phyloP scores from a whole-genome alignment of 805 yeast genomes.

The Spathaspora girioi region DNA sequence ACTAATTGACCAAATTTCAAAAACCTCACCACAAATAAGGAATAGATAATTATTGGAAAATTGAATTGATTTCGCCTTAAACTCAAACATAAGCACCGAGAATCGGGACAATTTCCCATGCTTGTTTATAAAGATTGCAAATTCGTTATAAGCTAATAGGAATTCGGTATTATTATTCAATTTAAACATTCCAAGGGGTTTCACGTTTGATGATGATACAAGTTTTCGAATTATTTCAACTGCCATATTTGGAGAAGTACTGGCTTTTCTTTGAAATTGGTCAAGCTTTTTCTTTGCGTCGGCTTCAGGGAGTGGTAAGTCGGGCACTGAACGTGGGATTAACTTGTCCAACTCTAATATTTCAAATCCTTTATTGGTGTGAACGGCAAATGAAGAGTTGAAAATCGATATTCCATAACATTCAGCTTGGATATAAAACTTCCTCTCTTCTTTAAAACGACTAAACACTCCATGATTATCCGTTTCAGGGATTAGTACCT shows the following conservation, averaged over 20 bases:
- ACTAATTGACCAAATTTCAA: slow-evolving; percentile 65
- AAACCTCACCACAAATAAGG: slow-evolving; percentile 58
- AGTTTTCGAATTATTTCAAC: slow-evolving; percentile 39
- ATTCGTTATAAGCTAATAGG: slow-evolving; percentile 64
- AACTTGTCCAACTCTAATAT: slow-evolving; percentile 57
- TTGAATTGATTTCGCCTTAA: slow-evolving; percentile 34
- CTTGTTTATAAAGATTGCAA: slow-evolving; percentile 63
- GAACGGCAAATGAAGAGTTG: slow-evolving; percentile 63
- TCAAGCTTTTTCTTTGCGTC: slow-evolving; percentile 20
- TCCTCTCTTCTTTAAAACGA: slow-evolving; percentile 34
- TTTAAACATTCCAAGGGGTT: slow-evolving; percentile 63
- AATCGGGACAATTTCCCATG: slow-evolving; percentile 50
- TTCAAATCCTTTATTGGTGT: slow-evolving; percentile 65
- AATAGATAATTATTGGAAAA: slow-evolving; percentile 31
- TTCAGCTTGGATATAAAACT: slow-evolving; percentile 52
- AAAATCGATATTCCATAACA: slow-evolving; percentile 60
- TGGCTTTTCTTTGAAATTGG: slow-evolving; percentile 21
- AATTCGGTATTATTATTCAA: slow-evolving; percentile 51
- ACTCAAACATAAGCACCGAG: slow-evolving; percentile 40
- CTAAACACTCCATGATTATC: slow-evolving; percentile 50
- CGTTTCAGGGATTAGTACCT: slow-evolving; percentile 53
- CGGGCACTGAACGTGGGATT: slow-evolving; percentile 58
- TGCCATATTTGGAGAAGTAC: slow-evolving; percentile 9
- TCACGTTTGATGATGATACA: slow-evolving; percentile 35
- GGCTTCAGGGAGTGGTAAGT: slow-evolving; percentile 27